A percentile compares a stretch with the other conserved stretches of the same genome.
These are phyloP conservation scores for Epichloe aotearoae DNA, from an alignment of 2,329 filamentous ascomycete genomes.

Conservation along the genomic window DNA sequence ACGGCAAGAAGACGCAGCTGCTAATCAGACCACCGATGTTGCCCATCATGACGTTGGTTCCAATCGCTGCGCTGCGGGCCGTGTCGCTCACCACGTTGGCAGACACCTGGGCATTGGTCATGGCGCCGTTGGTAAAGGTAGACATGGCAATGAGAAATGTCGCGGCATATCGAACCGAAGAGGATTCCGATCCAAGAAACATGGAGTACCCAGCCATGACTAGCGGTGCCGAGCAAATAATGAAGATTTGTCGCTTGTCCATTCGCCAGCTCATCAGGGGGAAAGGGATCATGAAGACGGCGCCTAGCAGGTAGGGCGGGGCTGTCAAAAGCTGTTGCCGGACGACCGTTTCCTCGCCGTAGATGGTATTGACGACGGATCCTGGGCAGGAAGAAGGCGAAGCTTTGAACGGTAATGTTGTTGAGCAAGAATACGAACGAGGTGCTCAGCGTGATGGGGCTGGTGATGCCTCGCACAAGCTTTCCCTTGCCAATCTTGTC, in stretches of 20 bases:
- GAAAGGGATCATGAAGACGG: slow-evolving; percentile 50
- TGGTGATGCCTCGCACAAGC: slow-evolving; percentile 47
- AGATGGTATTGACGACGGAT: slow-evolving; percentile 58
- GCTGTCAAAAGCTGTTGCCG: slow-evolving; percentile 58
- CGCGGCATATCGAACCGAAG: slow-evolving; percentile 50
- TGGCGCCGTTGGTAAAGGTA: slow-evolving; percentile 48
- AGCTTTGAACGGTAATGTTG: slow-evolving; percentile 58
- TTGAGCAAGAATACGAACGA: slow-evolving; percentile 48
- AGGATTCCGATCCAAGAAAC: slow-evolving; percentile 45
- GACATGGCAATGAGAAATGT: slow-evolving; percentile 56
- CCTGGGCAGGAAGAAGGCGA: slow-evolving; percentile 56
- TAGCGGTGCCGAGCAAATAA: slow-evolving; percentile 45
- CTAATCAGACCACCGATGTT: slow-evolving; percentile 58
- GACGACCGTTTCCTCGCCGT: slow-evolving; percentile 40
- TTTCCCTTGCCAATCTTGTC: slow-evolving; percentile 49
- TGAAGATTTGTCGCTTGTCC: slow-evolving; percentile 46
- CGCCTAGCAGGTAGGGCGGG: slow-evolving; percentile 56
- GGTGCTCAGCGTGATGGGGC: slow-evolving; percentile 44
- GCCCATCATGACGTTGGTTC: slow-evolving; percentile 54
- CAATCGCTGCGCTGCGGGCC: slow-evolving; percentile 52
- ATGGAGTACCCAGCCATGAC: slow-evolving; percentile 59
- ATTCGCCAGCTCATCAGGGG: slow-evolving; percentile 48
- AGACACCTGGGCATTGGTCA: slow-evolving; percentile 53
- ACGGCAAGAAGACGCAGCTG: slow-evolving; percentile 51
- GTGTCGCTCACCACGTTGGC: slow-evolving; percentile 63